Conservation (phyloP, 768 basidiomycete genomes). For the Tylopilus rubrobrunneus region DNA sequence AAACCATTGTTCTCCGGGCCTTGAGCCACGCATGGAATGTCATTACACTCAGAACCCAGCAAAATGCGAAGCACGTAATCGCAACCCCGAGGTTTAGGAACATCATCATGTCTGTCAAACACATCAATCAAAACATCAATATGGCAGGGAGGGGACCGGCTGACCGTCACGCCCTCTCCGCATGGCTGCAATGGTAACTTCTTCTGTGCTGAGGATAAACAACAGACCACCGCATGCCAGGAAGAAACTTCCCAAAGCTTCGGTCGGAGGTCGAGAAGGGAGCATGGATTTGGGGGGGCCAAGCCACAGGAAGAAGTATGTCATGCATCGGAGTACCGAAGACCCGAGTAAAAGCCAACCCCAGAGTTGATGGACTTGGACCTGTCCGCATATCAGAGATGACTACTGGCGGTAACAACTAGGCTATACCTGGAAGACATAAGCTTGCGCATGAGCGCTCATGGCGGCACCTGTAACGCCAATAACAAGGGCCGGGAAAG, state of each 20-base stretch:
- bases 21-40: conserved; percentile 82
- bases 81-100: conserved; percentile 83
- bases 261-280: conserved; percentile 91
- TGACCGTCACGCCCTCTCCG: conserved; percentile 79
- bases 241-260: conserved; percentile 84
- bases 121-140: conserved; percentile 4
- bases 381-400: conserved; percentile 37
- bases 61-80: conserved; percentile 80
- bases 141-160: conserved; percentile 11
- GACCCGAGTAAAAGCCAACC: conserved; percentile 80
- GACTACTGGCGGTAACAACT: background rate
- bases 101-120: conserved; percentile 74
- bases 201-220: conserved; percentile 90
- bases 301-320: conserved; percentile 94
- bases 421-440: conserved; percentile 73
- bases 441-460: conserved; percentile 87
- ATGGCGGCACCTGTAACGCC: conserved; percentile 93
- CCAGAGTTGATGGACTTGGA: conserved; percentile 90
- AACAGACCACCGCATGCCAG: conserved; percentile 83
- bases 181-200: conserved; percentile 89
- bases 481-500: conserved; percentile 89
- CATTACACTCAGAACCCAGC: conserved; percentile 75
- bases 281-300: conserved; percentile 77
- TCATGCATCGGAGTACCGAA: conserved; percentile 75
- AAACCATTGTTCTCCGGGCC: conserved; percentile 32